Base-by-base conservation (phyloP, 805 yeast species). In the Vanderwaltozyma verrucispora region DNA sequence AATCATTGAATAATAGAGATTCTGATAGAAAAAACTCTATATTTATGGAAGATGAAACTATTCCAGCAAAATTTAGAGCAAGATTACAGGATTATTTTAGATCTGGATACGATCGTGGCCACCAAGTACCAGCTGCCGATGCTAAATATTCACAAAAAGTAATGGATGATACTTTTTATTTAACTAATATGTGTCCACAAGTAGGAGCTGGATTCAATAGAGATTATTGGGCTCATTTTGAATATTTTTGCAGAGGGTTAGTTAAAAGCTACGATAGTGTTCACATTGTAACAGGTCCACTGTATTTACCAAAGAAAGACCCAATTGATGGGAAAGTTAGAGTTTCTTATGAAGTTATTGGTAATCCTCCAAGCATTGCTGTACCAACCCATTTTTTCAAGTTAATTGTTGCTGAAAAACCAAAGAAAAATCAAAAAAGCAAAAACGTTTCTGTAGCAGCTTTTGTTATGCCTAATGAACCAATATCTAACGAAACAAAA, bases 311-410 rank as follows among this genome's bases (percentile, higher is more conserved):
- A 6, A 79, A 78, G 47, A 66, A 66, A 42, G 74, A 76, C 44
- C 77, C 76, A 2, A 51, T 57, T 2, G 95, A 88, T 54, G 96
- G 94, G 4, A 89, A 89, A 57, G 84, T 66, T 59, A 71, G 80
- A 45, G 95, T 92, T 15, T 64, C 72, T 2, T 92, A 89, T 60
- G 97, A 92, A 62, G 83, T 92, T 30, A 85, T 92, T 56, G 98
- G 98, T 2, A 83, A 86, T 50, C 98, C 98, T 10, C 97, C 98
- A 35, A 84, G 75, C 51, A 71, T 92, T 37, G 97, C 98, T 0
- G 98, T 92, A 10, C 98, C 98, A 19, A 92, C 98, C 0, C 98
- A 92, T 59, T 92, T 92, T 54, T 92, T 79, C 72, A 92, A 92
- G 64, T 63, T 92, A 41, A 65, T 92, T 38, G 84, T 92, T 33